A percentile compares a stretch with the other conserved stretches of the same genome.
Conservation (phyloP, 495 filamentous ascomycete species). For the Aspergillus coremiiformis region DNA sequence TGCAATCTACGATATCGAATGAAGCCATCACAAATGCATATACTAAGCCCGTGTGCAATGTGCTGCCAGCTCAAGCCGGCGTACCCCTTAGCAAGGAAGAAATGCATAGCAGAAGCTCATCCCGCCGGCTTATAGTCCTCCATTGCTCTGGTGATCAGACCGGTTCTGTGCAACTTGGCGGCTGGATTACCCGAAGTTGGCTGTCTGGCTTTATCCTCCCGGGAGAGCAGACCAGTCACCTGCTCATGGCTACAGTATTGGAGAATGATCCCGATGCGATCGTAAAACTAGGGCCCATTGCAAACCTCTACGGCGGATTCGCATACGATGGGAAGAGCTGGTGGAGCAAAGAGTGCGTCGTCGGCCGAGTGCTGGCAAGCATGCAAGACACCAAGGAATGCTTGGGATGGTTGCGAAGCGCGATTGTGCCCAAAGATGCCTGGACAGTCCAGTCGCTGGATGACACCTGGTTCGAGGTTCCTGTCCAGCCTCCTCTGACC, state of each 20-base stretch:
- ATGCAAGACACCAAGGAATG: constrained; percentile 59
- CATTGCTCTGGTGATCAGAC: constrained; percentile 9
- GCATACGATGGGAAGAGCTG: constrained; percentile 61
- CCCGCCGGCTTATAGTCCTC: constrained; percentile 25
- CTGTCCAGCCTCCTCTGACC: constrained; percentile 27
- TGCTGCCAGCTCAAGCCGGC: not conserved
- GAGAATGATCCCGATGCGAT: constrained; percentile 68
- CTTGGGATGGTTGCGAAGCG: constrained; percentile 69
- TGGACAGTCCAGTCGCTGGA: constrained; percentile 26
- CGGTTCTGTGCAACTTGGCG: constrained; percentile 26
- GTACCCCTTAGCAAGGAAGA: constrained; percentile 14
- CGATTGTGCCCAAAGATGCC: constrained; percentile 39
- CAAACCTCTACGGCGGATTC: constrained; percentile 75
- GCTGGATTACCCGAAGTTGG: constrained; percentile 79
- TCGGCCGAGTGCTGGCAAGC: constrained; percentile 67
- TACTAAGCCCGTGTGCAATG: constrained; percentile 2
- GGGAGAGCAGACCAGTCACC: constrained; percentile 63
- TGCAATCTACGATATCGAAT: constrained; percentile 9
- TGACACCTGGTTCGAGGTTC: constrained; percentile 61
- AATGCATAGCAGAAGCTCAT: constrained; percentile 26
- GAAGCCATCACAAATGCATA: constrained; percentile 7
- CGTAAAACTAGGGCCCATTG: constrained; percentile 54
- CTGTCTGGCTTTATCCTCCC: constrained; percentile 73
- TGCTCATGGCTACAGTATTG: constrained; percentile 69
- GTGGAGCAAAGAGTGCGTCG: constrained; percentile 75